phyloP scores from a whole-genome alignment of 2,329 filamentous ascomycete species.

The Biscogniauxia sp. region DNA sequence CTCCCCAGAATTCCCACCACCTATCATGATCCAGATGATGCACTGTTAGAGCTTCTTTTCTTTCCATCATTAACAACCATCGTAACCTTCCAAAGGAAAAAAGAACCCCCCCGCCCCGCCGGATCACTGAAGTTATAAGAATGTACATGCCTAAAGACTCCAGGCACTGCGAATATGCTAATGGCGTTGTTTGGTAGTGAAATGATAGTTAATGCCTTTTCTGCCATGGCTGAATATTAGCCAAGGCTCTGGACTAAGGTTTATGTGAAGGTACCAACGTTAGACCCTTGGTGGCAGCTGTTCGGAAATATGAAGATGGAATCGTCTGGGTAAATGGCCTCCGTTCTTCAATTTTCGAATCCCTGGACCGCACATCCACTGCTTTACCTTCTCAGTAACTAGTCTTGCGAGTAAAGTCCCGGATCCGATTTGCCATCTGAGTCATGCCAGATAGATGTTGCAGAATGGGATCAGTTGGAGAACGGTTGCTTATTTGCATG shows the following conservation, averaged over 20 bases:
- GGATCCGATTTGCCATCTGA: constrained; percentile 27
- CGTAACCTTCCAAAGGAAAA: neutral
- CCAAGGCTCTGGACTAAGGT: neutral
- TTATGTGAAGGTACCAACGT: neutral
- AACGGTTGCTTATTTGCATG: constrained; percentile 46
- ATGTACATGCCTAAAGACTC: constrained; percentile 5
- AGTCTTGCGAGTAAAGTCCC: constrained; percentile 21
- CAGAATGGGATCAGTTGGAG: constrained; percentile 47
- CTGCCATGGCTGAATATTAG: neutral
- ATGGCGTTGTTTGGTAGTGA: neutral
- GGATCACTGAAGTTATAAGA: neutral
- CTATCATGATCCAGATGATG: neutral
- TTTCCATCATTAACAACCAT: neutral
- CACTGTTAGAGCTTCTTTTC: neutral
- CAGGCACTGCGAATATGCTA: constrained; percentile 1
- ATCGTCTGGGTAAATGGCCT: neutral
- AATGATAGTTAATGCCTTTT: neutral
- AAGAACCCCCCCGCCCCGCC: too few relatives aligned
- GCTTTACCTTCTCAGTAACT: constrained; percentile 17
- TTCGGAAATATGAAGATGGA: neutral
- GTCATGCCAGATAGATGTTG: constrained; percentile 48
- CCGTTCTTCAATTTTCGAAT: neutral
- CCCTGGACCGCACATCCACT: neutral
- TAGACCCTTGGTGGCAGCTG: neutral
- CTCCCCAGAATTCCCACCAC: neutral